Evolutionary conservation across 805 yeast species (phyloP).

Genomic region (Tetrapisispora namnaoensis): DNA sequence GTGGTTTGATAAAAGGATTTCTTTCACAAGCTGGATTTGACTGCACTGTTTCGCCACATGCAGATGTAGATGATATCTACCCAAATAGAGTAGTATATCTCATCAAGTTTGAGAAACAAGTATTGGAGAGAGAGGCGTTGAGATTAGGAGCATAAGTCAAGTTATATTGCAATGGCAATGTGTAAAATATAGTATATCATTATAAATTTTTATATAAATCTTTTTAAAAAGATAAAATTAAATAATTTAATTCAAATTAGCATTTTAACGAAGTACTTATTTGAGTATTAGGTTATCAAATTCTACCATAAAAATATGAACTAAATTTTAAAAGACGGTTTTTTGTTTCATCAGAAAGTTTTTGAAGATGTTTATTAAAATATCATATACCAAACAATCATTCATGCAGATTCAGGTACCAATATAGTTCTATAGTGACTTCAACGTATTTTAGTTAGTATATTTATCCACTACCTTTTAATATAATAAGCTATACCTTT

Average conservation of each 20-base stretch:
- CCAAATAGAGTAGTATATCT: constrained; percentile 66
- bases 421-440: too few relatives aligned
- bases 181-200: not conserved
- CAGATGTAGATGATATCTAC: constrained; percentile 46
- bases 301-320: too few relatives aligned
- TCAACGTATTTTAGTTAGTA: too few relatives aligned
- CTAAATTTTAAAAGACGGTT: too few relatives aligned
- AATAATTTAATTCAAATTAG: not conserved
- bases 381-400: too few relatives aligned
- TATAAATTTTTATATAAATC: too few relatives aligned
- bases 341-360: too few relatives aligned
- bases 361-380: too few relatives aligned
- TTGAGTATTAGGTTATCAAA: too few relatives aligned
- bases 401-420: too few relatives aligned
- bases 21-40: constrained; percentile 60
- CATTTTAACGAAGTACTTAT: not conserved
- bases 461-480: too few relatives aligned
- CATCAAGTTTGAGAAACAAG: constrained; percentile 55
- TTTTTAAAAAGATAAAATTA: not conserved
- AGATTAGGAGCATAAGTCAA: constrained; percentile 21
- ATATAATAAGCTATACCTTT: too few relatives aligned
- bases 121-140: constrained; percentile 44
- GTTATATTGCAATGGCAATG: not conserved
- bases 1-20: constrained; percentile 82
- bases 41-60: constrained; percentile 72